These are phyloP conservation scores for Alternaria arborescens DNA, from an alignment of 2,329 filamentous ascomycete genomes.

Conservation along the genomic window DNA sequence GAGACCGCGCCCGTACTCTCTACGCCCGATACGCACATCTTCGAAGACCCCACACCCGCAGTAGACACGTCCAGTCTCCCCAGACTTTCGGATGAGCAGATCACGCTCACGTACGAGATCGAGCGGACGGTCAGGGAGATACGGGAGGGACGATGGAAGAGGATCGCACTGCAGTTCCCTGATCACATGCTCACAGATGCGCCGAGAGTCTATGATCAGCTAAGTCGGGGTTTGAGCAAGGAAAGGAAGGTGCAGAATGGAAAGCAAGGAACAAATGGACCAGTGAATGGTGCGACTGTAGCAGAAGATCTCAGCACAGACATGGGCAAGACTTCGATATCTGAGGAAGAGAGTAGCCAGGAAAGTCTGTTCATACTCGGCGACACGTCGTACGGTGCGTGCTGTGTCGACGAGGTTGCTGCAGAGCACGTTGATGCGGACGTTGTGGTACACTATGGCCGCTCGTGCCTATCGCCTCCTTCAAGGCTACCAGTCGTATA, in stretches of 20 bases:
- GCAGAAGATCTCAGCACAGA: slow-evolving; percentile 29
- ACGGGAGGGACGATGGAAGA: slow-evolving; percentile 71
- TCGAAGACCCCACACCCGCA: slow-evolving; percentile 62
- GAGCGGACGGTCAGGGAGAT: slow-evolving; percentile 80
- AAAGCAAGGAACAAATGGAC: slow-evolving; percentile 5
- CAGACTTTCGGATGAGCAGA: slow-evolving; percentile 70
- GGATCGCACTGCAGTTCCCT: slow-evolving; percentile 93
- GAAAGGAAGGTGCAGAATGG: slow-evolving; percentile 24
- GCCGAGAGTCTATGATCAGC: slow-evolving; percentile 75
- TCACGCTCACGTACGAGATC: slow-evolving; percentile 84
- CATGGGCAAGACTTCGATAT: slow-evolving; percentile 24
- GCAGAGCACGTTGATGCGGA: slow-evolving; percentile 93
- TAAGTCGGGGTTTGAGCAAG: slow-evolving; percentile 63
- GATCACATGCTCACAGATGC: slow-evolving; percentile 91
- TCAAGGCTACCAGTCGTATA: slow-evolving; percentile 87
- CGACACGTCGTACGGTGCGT: slow-evolving; percentile 96
- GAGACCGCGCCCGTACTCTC: slow-evolving; percentile 65
- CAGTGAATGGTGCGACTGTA: slow-evolving; percentile 9
- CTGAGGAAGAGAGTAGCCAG: slow-evolving; percentile 25
- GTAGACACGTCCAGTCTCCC: slow-evolving; percentile 46
- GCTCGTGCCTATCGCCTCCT: slow-evolving; percentile 90
- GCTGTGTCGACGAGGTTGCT: slow-evolving; percentile 96
- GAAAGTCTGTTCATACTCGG: slow-evolving; percentile 81
- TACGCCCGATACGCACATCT: slow-evolving; percentile 68
- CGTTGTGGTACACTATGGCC: slow-evolving; percentile 91